These are phyloP conservation scores for Xerocomus amazonicus DNA, from an alignment of 1,284 basidiomycete genomes.

Conservation along the genomic window DNA sequence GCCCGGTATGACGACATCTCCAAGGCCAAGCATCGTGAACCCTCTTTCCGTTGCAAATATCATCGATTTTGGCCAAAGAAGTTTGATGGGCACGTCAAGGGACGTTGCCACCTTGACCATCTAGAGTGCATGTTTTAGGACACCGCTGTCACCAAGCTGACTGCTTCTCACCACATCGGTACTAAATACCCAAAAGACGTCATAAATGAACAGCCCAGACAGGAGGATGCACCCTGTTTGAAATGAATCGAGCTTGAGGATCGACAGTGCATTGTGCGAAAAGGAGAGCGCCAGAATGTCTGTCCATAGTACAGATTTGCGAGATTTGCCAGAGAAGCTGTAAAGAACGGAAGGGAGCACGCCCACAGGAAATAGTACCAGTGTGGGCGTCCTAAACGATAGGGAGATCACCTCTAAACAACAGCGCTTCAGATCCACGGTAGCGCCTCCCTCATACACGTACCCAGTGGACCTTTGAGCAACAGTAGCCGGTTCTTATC, in stretches of 20 bases:
- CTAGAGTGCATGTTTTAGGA: slow-evolving; percentile 33
- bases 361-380: slow-evolving; percentile 63
- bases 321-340: slow-evolving; percentile 45
- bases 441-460: slow-evolving; percentile 13
- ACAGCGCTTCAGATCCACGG: slow-evolving; percentile 9
- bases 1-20: slow-evolving; percentile 90
- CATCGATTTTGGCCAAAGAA: slow-evolving; percentile 79
- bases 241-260: slow-evolving; percentile 90
- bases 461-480: slow-evolving; percentile 44
- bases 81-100: slow-evolving; percentile 92
- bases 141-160: not conserved
- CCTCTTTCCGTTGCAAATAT: slow-evolving; percentile 56
- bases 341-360: slow-evolving; percentile 69
- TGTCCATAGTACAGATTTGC: slow-evolving; percentile 70
- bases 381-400: slow-evolving; percentile 60
- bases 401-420: slow-evolving; percentile 42
- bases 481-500: slow-evolving; percentile 45
- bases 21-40: slow-evolving; percentile 90
- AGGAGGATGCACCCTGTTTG: slow-evolving; percentile 83
- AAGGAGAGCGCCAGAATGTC: slow-evolving; percentile 85
- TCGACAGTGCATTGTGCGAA: slow-evolving; percentile 75
- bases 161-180: slow-evolving; percentile 66
- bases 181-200: slow-evolving; percentile 87
- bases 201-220: slow-evolving; percentile 81
- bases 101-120: slow-evolving; percentile 93